Conservation (phyloP, 2,329 filamentous ascomycete species). For the Ophiosphaerella korrae region DNA sequence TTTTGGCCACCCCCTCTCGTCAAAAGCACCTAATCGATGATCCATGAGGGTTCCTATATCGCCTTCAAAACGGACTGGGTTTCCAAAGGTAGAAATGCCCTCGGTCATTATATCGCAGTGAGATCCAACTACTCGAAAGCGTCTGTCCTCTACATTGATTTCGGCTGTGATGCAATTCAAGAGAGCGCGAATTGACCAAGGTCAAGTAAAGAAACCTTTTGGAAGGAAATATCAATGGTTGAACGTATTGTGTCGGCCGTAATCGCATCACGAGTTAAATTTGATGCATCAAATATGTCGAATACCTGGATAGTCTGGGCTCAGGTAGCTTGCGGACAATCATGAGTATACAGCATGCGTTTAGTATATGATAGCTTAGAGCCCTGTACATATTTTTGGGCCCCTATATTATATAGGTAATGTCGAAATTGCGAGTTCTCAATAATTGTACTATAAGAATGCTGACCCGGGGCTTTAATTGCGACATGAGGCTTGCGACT, state of each 20-base stretch:
- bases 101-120: constrained; percentile 1
- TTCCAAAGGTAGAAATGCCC: constrained; percentile 5
- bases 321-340: constrained; percentile 7
- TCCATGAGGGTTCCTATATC: neutral
- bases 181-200: no score
- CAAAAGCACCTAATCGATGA: no score
- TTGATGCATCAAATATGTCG: neutral
- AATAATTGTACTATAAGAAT: no score
- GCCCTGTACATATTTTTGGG: no score
- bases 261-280: neutral
- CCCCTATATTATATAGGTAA: no score
- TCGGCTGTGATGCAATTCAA: no score
- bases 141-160: neutral
- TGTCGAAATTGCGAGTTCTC: no score
- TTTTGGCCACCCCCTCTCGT: neutral
- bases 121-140: constrained; percentile 1
- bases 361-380: no score
- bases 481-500: no score
- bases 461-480: no score
- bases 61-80: constrained; percentile 3
- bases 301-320: constrained; percentile 2
- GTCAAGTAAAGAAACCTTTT: neutral
- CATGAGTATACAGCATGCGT: neutral
- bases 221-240: constrained; percentile 6
- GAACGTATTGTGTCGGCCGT: constrained; percentile 6